Conservation (phyloP, 2,329 filamentous ascomycete species). For the Aspergillus melleus region DNA sequence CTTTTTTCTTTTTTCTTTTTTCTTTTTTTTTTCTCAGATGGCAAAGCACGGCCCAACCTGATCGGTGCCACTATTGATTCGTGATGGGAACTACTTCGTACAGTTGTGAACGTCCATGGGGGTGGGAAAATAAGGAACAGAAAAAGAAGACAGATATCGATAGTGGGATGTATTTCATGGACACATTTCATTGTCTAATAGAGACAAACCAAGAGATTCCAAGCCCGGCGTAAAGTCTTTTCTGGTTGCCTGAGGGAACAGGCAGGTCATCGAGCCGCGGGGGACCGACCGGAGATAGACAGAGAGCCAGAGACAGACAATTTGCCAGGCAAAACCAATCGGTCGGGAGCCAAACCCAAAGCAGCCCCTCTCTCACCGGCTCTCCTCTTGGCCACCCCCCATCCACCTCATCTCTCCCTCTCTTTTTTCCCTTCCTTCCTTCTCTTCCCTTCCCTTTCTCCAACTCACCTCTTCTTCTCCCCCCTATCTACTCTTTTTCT, state of each 20-base stretch:
- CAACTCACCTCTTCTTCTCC: slow-evolving; percentile 14
- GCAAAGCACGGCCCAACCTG: background rate
- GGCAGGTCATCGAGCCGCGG: slow-evolving; percentile 6
- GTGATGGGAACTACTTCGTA: background rate
- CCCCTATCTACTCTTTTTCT: slow-evolving; percentile 4
- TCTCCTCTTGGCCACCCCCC: slow-evolving; percentile 24
- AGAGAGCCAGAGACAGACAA: slow-evolving; percentile 28
- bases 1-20: background rate
- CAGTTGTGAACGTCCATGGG: background rate
- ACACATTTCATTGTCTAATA: background rate
- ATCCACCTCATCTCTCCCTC: slow-evolving; percentile 17
- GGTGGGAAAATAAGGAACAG: background rate
- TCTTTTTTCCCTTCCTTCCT: slow-evolving; percentile 11
- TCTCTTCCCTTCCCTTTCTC: slow-evolving; percentile 13
- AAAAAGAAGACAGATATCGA: background rate
- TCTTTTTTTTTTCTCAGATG: background rate
- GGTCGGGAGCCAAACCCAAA: slow-evolving; percentile 5
- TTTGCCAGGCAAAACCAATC: slow-evolving; percentile 7
- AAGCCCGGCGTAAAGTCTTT: background rate
- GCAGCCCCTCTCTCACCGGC: slow-evolving; percentile 11
- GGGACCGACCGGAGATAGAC: slow-evolving; percentile 28
- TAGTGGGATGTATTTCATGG: background rate
- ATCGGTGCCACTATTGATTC: background rate
- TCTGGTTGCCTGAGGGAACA: background rate
- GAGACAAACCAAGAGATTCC: background rate